Base-by-base conservation (phyloP, 345 rosid species). In the Acer campestre region DNA sequence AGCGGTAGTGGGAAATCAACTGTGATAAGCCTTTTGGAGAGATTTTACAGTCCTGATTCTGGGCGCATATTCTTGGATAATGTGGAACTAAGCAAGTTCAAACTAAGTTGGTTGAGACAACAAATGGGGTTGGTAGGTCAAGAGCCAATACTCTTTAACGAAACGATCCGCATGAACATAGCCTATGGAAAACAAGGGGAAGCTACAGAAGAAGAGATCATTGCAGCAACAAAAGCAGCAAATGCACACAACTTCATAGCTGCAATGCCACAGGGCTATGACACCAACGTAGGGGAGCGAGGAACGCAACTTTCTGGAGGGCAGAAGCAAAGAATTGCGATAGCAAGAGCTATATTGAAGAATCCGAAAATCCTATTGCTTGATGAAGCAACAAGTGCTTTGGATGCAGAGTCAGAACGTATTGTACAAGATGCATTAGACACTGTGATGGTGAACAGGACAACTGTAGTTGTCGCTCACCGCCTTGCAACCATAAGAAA, bases 101-200 rank as follows among this genome's bases (percentile, higher is more conserved):
- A 25, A 25, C 25, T 25, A 25, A 25, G 25, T 25, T 25, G 25
- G 25, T 25, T 25, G 25, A 25, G 25, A 25, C 25, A 25, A 77
- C 94, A 90, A 38, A 85, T 90, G 84, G 93, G 95, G 38, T 55
- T 93, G 20, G 94, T 91, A 40, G 84, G 91, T 48, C 95, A 93
- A 78, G 95, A 93, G 77, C 97, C 97, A 6, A 74, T 88, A n/a
- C 89, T 89, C 20, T 91, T 93, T 90, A 91, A 91, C 0, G 91
- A 88, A 81, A 85, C 92, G 4, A 91, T 91, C 48, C 85, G 89
- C 0, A n/a, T 66, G 25, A 93, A 91, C 84, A 89, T 93, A n/a
- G 86, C 85, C 11, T 91, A 91, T 23, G 93, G 94, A 4, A 89
- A 88, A 67, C 79, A 82, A 7, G 92, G 90, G 20, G 81, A 75